Base-by-base conservation (phyloP, 2,329 filamentous ascomycete genomes). In the Talaromyces sp. region DNA sequence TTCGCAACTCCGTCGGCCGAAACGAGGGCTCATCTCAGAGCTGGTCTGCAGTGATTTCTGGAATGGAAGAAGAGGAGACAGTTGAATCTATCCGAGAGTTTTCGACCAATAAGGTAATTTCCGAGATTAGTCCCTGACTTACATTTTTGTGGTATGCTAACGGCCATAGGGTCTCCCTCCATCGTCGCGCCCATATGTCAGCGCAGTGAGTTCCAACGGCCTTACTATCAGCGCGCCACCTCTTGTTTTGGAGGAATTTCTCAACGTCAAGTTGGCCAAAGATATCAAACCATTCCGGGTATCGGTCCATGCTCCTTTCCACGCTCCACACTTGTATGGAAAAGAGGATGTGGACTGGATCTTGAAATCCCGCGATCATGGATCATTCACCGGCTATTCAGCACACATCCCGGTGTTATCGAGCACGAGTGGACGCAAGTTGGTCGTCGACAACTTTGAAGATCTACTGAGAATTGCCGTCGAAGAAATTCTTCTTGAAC, bases 221-320 rank as follows among this genome's bases (percentile, higher is more conserved):
- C 72, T 86, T 59, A 86, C 83, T 17, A 79, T 86, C 68, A 85
- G 82, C 64, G 84, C 82, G 52, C 83, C 84, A 21, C 84, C 84
- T 8, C 75, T 76, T 12, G 80, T 80, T 4, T 79, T 83, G 38
- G 77, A 79, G 63, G 75, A 77, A 24, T 77, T 85, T 57, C 81
- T 85, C 65, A 73, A 84, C 58, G 75, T 72, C 21, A 75, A 79
- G 31, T 72, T 79, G 41, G 77, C 83, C 51, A 77, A 77, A 56
- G 76, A 78, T 51, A 77, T 78, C 63, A 81, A 83, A 65, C 80
- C 79, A 10, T 77, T 81, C 3, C 75, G 79, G 17, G 84, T 83
- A 41, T 79, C 82, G 7, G 80, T 86, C 19, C 83, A 80, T 64
- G 84, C 81, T 6, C 83, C 84, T 31, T 85, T 85, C 67, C 84